Conservation (phyloP, 371 early-diverging fungal genomes). For the Coemansia sp. region DNA sequence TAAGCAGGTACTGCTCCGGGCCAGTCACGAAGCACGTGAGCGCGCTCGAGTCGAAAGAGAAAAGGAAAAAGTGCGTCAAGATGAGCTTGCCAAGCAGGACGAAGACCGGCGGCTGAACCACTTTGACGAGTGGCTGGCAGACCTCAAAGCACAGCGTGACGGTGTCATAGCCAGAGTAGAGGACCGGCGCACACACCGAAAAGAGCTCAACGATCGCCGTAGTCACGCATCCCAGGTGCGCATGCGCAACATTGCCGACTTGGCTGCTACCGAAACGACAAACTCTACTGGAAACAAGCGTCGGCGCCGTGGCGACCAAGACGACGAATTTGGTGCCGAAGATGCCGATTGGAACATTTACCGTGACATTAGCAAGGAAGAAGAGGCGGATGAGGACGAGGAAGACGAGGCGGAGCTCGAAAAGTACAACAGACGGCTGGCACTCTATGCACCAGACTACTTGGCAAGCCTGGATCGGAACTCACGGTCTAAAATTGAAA, state of each 20-base stretch:
- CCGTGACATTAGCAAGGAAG: constrained; percentile 81
- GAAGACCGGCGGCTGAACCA: constrained; percentile 68
- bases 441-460: constrained; percentile 73
- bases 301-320: constrained; percentile 54
- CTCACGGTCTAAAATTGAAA: constrained; percentile 41
- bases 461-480: constrained; percentile 47
- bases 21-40: constrained; percentile 77
- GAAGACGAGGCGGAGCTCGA: constrained; percentile 84
- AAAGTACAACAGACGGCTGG: constrained; percentile 65
- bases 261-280: constrained; percentile 58
- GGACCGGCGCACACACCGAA: constrained; percentile 53
- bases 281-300: constrained; percentile 28
- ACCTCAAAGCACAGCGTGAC: constrained; percentile 63
- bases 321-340: constrained; percentile 90
- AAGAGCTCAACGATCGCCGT: constrained; percentile 79
- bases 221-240: constrained; percentile 82
- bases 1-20: constrained; percentile 80
- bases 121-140: constrained; percentile 72
- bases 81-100: constrained; percentile 66
- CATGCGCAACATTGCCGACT: constrained; percentile 79
- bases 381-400: constrained; percentile 78
- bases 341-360: constrained; percentile 93
- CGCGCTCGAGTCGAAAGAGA: constrained; percentile 76
- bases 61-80: constrained; percentile 65
- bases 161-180: constrained; percentile 37